Conservation (phyloP, 257 asterid species). For the Eustoma russellianum region DNA sequence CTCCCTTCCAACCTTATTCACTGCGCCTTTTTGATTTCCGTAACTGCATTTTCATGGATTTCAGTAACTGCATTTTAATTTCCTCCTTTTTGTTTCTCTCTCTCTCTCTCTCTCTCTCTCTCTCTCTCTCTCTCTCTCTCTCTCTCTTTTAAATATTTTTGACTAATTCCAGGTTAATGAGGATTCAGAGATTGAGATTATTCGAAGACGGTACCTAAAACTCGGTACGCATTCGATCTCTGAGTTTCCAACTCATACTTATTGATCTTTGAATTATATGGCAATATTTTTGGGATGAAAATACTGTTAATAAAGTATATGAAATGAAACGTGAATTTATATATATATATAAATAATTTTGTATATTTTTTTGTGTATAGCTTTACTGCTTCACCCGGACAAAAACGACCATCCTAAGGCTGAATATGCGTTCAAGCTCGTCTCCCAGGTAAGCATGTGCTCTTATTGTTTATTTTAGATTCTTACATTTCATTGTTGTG, state of each 20-base stretch:
- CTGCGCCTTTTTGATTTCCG: neutral
- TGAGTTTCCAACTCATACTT: neutral
- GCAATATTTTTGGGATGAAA: too few relatives aligned
- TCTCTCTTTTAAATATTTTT: neutral
- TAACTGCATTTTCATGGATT: neutral
- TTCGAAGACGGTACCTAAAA: conserved; percentile 50
- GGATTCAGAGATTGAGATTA: conserved; percentile 33
- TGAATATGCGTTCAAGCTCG: conserved; percentile 74
- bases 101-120: too few relatives aligned
- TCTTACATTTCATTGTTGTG: neutral
- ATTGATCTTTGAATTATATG: neutral
- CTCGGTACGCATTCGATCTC: conserved; percentile 36
- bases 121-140: too few relatives aligned
- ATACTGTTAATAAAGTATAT: neutral
- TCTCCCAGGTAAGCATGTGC: conserved; percentile 41
- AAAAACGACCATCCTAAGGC: conserved; percentile 73
- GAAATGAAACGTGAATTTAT: too few relatives aligned
- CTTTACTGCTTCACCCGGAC: conserved; percentile 79
- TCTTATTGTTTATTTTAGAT: neutral
- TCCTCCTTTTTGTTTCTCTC: too few relatives aligned
- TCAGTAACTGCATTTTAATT: too few relatives aligned
- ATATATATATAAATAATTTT: too few relatives aligned
- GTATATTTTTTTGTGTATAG: conserved; percentile 23
- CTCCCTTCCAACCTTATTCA: neutral
- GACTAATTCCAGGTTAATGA: conserved; percentile 40